These are phyloP conservation scores for Globisporangium heterothallicum DNA, from an alignment of 352 stramenopile species.

Conservation along the genomic window DNA sequence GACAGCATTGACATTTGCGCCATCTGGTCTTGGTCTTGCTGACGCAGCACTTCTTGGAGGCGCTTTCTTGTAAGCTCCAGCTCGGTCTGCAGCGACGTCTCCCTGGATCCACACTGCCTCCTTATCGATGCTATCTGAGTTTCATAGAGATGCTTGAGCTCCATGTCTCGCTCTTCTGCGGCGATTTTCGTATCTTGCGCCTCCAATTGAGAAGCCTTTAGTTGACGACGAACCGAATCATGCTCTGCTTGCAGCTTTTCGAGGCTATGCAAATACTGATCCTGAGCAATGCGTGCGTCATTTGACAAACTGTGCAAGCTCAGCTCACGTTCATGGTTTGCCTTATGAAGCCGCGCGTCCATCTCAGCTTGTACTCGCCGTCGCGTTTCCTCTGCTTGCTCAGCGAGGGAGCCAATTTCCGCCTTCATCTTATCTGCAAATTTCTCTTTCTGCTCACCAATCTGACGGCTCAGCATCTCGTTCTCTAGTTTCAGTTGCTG, in stretches of 20 bases:
- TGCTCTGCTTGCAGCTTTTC: conserved; percentile 45
- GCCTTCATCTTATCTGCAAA: conserved; percentile 32
- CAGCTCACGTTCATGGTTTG: conserved; percentile 26
- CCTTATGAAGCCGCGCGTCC: conserved; percentile 17
- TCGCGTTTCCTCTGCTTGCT: conserved; percentile 21
- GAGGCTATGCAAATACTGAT: conserved; percentile 49
- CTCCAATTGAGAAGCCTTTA: conserved; percentile 24
- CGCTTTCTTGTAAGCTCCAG: conserved; percentile 33
- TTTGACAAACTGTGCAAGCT: conserved; percentile 24
- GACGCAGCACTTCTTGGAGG: conserved; percentile 43
- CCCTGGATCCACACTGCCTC: conserved; percentile 11
- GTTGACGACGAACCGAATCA: conserved; percentile 22
- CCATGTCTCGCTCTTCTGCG: conserved; percentile 26
- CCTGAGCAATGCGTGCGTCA: conserved; percentile 38
- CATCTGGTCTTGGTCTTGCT: conserved; percentile 64
- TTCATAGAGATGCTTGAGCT: conserved; percentile 22
- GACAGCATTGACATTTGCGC: conserved; percentile 51
- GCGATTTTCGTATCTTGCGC: conserved; percentile 33
- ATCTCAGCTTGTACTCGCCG: conserved; percentile 28
- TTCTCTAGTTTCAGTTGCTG: conserved; percentile 71
- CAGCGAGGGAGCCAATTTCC: conserved; percentile 16
- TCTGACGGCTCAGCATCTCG: conserved; percentile 54
- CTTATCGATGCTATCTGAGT: conserved; percentile 15
- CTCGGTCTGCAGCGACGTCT: conserved; percentile 21
- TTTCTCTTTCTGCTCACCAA: conserved; percentile 33